Evolutionary conservation across 2,329 filamentous ascomycete genomes (phyloP), one percentile per base, ranked within the genome.

Genomic region (Ustilaginoidea virens): DNA sequence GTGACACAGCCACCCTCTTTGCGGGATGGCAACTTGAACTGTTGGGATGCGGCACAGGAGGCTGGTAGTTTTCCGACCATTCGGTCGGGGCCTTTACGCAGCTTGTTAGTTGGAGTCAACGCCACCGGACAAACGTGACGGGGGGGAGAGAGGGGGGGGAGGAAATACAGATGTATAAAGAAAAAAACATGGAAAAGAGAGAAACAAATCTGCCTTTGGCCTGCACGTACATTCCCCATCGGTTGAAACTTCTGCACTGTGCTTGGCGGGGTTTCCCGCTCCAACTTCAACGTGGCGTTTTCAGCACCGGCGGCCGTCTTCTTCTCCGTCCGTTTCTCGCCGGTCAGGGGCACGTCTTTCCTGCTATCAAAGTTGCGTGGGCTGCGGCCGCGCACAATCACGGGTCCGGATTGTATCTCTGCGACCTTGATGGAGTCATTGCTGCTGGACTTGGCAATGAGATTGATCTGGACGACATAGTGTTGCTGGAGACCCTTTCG

Each of bases 401-500:
- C 83, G n/a, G 87, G 80, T 0, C 83, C 83, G 2, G 85, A 93
- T 40, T 80, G 77, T 10, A 92, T 77, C 51, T 94, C 85, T 37
- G 81, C 81, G 36, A 96, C 74, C 37, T 68, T 70, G 31, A 78
- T 61, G 15, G 74, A 70, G 8, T 79, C 83, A 1, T 80, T 61
- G 1, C 56, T 55, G 29, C 67, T 61, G n/a, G 82, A 60, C 30
- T 80, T 87, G 13, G 80, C 85, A 21, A 90, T 60, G 7, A 94
- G 66, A 51, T 77, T 85, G 33, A 96, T 74, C 35, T 82, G 76
- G 27, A 96, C 80, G 2, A 92, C 69, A 48, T 94, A 96, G 51
- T 94, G 86, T 51, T 96, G 87, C 49, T 96, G 87, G 26, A 94
- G 60, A 38, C 92, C 87, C 55, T 94, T 94, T 40, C 87, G 70